Base-by-base conservation (phyloP, 202 grass and related monocot species). In the Panicum virgatum region DNA sequence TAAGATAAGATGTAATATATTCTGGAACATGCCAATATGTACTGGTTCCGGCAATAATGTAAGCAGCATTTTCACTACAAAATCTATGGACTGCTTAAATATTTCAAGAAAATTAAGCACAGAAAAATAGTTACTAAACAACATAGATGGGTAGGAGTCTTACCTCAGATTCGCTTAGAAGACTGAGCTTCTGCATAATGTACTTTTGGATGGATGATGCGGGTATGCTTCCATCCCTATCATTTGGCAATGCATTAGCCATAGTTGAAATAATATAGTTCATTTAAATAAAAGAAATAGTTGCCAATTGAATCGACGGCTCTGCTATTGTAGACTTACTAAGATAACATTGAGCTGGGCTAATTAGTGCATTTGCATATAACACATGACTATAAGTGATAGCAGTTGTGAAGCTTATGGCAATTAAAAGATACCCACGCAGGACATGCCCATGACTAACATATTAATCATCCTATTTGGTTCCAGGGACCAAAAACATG, bases 171-270 rank as follows among this genome's bases (percentile, higher is more conserved):
- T 86, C 90, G 23, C 85, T 92, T 68, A 36, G 50, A 80, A 94
- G 87, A 69, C 75, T 80, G 65, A 94, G 92, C 84, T 94, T 94
- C 78, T 82, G 81, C 56, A 83, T 84, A 43, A 94, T 85, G 58
- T 94, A 94, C 84, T 87, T 92, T 77, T 83, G 92, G 77, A 94
- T 91, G 73, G 77, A 89, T 10, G 92, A 91, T 57, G 90, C 92
- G 5, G 92, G 84, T 64, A 94, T 75, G 65, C 70, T 92, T 58
- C 90, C 93, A 86, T 96, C 93, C 72, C 93, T 96, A 70, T 70
- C 22, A 85, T 76, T 39, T 62, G 75, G 69, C 57, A 71, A 71
- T n/a, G 4, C 27, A 75, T 82, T 77, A 88, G 59, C 45, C 46
- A 69, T 30, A 58, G 22, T 34, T 75, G 45, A 48, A 34, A 66